Evolutionary conservation across 2,329 filamentous ascomycete species (phyloP).

Genomic region (Pseudogymnoascus sp.): DNA sequence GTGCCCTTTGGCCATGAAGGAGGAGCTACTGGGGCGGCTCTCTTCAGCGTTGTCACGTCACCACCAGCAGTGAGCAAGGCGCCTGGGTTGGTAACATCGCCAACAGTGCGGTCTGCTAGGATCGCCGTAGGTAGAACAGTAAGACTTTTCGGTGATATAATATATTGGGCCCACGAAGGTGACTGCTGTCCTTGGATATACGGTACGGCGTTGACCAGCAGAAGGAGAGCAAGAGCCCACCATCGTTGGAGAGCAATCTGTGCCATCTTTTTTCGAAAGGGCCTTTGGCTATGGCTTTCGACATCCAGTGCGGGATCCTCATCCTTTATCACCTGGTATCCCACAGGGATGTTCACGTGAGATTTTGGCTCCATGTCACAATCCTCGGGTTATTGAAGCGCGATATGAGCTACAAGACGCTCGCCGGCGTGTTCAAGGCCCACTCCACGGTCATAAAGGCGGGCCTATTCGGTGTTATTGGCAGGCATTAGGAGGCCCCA

Average conservation of each 20-base stretch:
- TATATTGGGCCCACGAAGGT: constrained; percentile 33
- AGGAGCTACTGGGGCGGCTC: neutral
- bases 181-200: constrained; percentile 10
- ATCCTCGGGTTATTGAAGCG: neutral
- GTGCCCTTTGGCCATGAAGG: constrained; percentile 6
- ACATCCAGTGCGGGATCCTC: neutral
- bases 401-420: neutral
- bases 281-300: neutral
- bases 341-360: neutral
- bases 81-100: constrained; percentile 34
- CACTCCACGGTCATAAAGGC: neutral
- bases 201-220: neutral
- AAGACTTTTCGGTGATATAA: constrained; percentile 31
- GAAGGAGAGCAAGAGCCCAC: neutral
- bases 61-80: constrained; percentile 27
- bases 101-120: constrained; percentile 28
- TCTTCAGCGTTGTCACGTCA: constrained; percentile 29
- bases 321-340: neutral
- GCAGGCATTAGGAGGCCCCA: neutral
- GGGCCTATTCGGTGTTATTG: neutral
- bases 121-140: constrained; percentile 30
- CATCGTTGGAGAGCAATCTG: neutral
- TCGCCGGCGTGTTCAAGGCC: neutral
- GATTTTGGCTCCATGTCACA: neutral
- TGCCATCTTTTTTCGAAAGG: neutral